phyloP scores from a whole-genome alignment of 495 filamentous ascomycete genomes.

The Collariella sp. region DNA sequence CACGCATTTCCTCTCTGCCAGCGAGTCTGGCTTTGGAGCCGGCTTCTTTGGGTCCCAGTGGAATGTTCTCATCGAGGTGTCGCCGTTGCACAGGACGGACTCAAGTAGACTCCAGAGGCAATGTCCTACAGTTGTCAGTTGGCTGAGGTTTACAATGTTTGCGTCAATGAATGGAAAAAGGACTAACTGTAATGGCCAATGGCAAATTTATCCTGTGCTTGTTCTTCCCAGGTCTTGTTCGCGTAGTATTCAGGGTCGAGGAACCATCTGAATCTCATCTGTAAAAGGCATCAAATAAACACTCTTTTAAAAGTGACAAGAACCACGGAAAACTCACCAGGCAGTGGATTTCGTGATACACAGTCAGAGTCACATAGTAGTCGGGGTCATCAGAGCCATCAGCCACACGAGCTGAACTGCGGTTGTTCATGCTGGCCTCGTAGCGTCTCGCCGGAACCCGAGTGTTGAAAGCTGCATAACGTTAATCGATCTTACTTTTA shows the following conservation, averaged over 20 bases:
- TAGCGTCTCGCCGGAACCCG: slow-evolving; percentile 4
- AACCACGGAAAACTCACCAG: not conserved
- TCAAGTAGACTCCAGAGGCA: slow-evolving; percentile 11
- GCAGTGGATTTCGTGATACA: slow-evolving; percentile 12
- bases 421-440: not conserved
- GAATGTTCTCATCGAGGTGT: slow-evolving; percentile 11
- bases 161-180: not conserved
- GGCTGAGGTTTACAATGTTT: not conserved
- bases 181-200: slow-evolving; percentile 9
- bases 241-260: slow-evolving; percentile 10
- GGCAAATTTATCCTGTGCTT: not conserved
- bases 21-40: slow-evolving; percentile 2
- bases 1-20: slow-evolving; percentile 9
- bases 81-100: slow-evolving; percentile 8
- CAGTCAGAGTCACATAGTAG: slow-evolving; percentile 13
- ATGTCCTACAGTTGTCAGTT: not conserved
- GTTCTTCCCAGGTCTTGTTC: slow-evolving; percentile 11
- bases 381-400: slow-evolving; percentile 2
- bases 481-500: not conserved
- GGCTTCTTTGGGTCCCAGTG: slow-evolving; percentile 8
- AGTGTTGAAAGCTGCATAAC: slow-evolving; percentile 8
- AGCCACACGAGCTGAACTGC: not conserved
- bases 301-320: not conserved
- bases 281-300: not conserved
- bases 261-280: slow-evolving; percentile 12